These are phyloP conservation scores for Torulaspora globosa DNA, from an alignment of 1,139 yeast genomes.

Conservation along the genomic window DNA sequence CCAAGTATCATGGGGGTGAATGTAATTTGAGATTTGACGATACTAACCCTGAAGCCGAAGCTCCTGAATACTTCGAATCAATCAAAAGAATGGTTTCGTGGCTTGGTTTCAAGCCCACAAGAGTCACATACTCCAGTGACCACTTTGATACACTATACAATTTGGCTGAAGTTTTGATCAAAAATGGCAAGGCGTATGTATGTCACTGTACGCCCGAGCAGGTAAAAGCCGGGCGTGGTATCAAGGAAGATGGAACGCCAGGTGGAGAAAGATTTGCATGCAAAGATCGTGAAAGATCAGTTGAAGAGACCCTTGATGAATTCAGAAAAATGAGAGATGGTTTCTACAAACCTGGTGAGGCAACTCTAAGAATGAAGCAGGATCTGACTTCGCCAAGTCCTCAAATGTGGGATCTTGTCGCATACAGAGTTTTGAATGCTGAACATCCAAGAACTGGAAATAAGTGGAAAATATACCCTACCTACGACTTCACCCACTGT, in stretches of 20 bases:
- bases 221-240: constrained; percentile 84
- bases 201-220: constrained; percentile 93
- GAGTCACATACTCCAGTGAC: constrained; percentile 92
- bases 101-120: constrained; percentile 93
- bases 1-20: constrained; percentile 75
- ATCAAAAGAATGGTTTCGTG: constrained; percentile 81
- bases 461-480: constrained; percentile 97
- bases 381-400: constrained; percentile 90
- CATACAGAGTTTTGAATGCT: constrained; percentile 91
- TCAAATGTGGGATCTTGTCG: constrained; percentile 99
- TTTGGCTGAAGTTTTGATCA: constrained; percentile 76
- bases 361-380: constrained; percentile 95
- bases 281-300: constrained; percentile 62
- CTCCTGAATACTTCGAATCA: constrained; percentile 80
- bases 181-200: constrained; percentile 72
- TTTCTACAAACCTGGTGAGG: constrained; percentile 80
- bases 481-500: constrained; percentile 98
- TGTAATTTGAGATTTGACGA: constrained; percentile 95
- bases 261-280: constrained; percentile 91
- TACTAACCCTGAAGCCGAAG: constrained; percentile 98
- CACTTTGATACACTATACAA: constrained; percentile 85
- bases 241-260: constrained; percentile 83
- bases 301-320: constrained; percentile 70
- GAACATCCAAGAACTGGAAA: constrained; percentile 95
- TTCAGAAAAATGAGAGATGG: constrained; percentile 94